Evolutionary conservation across 2,329 filamentous ascomycete genomes (phyloP).

Genomic region (Aspergillus intermedius): DNA sequence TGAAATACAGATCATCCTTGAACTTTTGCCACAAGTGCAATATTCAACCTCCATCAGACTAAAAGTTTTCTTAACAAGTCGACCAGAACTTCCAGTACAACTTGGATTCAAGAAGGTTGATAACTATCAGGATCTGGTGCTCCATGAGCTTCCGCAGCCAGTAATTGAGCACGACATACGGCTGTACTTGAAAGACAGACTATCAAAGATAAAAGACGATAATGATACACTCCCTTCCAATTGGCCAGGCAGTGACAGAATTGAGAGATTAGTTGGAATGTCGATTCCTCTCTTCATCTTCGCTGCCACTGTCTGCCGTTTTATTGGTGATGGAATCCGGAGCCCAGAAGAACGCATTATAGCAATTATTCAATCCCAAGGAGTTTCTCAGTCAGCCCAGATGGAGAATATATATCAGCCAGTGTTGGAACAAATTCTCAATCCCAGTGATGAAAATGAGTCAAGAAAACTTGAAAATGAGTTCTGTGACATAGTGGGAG

Average conservation of each 20-base stretch:
- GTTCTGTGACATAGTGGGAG: conserved; percentile 16
- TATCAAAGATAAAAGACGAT: conserved; percentile 1
- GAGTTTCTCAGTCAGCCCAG: conserved; percentile 3
- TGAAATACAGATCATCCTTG: conserved; percentile 14
- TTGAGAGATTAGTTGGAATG: not conserved
- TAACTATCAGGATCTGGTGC: conserved; percentile 14
- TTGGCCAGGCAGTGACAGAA: too few relatives aligned
- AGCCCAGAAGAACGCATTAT: too few relatives aligned
- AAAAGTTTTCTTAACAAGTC: conserved; percentile 18
- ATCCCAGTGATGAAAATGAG: conserved; percentile 4
- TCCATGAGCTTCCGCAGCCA: conserved; percentile 16
- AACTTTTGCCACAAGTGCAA: conserved; percentile 11
- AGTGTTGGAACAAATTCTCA: conserved; percentile 12
- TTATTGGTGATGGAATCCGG: not conserved
- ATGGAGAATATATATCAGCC: conserved; percentile 19
- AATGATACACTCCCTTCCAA: too few relatives aligned
- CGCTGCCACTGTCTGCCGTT: conserved; percentile 1
- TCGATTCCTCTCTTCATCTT: conserved; percentile 7
- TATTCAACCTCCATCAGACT: conserved; percentile 7
- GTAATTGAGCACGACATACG: conserved; percentile 16
- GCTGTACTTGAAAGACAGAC: conserved; percentile 10
- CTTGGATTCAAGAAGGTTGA: conserved; percentile 13
- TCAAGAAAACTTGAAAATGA: conserved; percentile 7
- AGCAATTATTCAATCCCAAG: too few relatives aligned
- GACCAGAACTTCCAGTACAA: conserved; percentile 18